These are phyloP conservation scores for Platanthera guangdongensis DNA, from an alignment of 106 monocot genomes.

Conservation along the genomic window DNA sequence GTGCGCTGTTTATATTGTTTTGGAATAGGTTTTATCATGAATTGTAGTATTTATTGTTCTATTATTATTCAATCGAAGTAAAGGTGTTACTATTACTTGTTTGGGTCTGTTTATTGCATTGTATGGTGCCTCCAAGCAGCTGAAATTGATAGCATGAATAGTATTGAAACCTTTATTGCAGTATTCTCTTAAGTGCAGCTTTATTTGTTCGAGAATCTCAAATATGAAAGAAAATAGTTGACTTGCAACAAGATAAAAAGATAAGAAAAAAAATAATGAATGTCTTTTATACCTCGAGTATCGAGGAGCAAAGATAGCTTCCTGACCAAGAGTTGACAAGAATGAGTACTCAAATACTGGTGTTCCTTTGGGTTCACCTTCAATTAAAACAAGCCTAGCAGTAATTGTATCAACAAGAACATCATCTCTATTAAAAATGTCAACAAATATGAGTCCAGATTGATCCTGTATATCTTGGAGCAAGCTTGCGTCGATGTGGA, in stretches of 20 bases:
- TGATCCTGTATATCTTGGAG: conserved; percentile 21
- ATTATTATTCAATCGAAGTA: too few species aligned
- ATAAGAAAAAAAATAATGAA: not conserved
- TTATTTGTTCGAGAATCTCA: not conserved
- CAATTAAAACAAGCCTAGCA: conserved; percentile 25
- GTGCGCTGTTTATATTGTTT: too few species aligned
- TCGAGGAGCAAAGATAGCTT: conserved; percentile 50
- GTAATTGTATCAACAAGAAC: conserved; percentile 33
- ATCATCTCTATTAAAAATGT: conserved; percentile 46
- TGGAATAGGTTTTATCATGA: too few species aligned
- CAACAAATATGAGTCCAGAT: conserved; percentile 51
- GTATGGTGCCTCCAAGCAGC: too few species aligned
- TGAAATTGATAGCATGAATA: too few species aligned
- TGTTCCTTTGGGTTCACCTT: conserved; percentile 13
- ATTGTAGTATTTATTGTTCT: too few species aligned
- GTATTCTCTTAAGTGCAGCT: not conserved
- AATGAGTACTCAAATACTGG: conserved; percentile 56
- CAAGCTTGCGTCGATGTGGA: conserved; percentile 37
- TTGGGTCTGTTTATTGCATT: too few species aligned
- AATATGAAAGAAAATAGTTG: not conserved
- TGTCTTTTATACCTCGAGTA: conserved; percentile 51
- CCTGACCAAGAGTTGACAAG: conserved; percentile 73
- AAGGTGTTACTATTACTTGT: too few species aligned
- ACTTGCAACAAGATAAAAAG: not conserved
- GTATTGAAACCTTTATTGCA: not conserved